Evolutionary conservation across 1,284 basidiomycete genomes (phyloP).

Genomic region (Ustilago hordei): DNA sequence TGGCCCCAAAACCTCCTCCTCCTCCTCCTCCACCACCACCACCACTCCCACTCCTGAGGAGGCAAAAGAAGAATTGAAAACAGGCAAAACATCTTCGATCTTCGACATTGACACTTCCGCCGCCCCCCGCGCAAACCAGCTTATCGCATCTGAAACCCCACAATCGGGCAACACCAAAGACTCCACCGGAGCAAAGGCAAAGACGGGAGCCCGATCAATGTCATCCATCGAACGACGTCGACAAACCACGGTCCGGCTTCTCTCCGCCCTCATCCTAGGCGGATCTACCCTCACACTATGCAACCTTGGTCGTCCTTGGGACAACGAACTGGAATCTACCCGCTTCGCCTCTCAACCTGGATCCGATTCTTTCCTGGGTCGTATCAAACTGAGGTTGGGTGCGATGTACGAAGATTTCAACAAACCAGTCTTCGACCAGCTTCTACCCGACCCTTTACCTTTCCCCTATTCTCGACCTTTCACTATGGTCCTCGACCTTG

Average conservation of each 20-base stretch:
- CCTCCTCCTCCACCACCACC: background rate
- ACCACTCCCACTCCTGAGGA: background rate
- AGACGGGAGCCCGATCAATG: slow-evolving; percentile 64
- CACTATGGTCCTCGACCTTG: slow-evolving; percentile 89
- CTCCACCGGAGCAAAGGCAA: slow-evolving; percentile 66
- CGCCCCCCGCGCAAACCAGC: slow-evolving; percentile 27
- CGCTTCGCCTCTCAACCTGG: slow-evolving; percentile 45
- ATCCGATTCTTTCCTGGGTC: slow-evolving; percentile 54
- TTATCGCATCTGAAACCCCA: slow-evolving; percentile 31
- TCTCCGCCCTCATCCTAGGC: slow-evolving; percentile 44
- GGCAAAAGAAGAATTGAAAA: slow-evolving; percentile 7
- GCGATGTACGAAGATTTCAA: slow-evolving; percentile 60
- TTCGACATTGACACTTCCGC: slow-evolving; percentile 62
- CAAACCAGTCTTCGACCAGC: slow-evolving; percentile 84
- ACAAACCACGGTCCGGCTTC: slow-evolving; percentile 54
- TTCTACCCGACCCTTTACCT: slow-evolving; percentile 88
- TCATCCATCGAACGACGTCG: slow-evolving; percentile 69
- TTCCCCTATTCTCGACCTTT: slow-evolving; percentile 88
- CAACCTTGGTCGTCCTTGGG: slow-evolving; percentile 69
- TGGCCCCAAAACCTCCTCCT: background rate
- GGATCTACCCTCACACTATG: slow-evolving; percentile 53
- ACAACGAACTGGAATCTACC: slow-evolving; percentile 61
- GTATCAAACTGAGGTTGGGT: slow-evolving; percentile 54
- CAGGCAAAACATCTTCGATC: slow-evolving; percentile 34
- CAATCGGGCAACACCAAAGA: slow-evolving; percentile 11